Conservation (phyloP, 163 green algal species). For the Volvox carteri region DNA sequence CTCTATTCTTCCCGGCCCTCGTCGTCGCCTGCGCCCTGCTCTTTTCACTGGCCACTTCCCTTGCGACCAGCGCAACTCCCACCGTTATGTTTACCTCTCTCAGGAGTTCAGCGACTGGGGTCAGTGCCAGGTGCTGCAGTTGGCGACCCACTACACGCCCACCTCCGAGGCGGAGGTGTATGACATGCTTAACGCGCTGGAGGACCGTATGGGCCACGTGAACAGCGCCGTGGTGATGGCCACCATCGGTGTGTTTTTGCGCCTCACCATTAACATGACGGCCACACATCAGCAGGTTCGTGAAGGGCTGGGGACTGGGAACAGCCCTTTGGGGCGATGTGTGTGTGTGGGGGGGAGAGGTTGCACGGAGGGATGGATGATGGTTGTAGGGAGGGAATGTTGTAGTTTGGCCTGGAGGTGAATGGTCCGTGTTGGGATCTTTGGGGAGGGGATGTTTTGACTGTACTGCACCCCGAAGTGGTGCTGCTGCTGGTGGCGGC, state of each 20-base stretch:
- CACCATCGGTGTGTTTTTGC: constrained; percentile 92
- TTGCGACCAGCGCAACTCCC: too few species aligned
- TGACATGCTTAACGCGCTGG: constrained; percentile 96
- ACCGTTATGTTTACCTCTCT: too few species aligned
- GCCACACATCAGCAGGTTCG: constrained; percentile 95
- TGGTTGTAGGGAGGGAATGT: too few species aligned
- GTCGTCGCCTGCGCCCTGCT: too few species aligned
- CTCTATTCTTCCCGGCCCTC: too few species aligned
- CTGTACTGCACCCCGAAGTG: too few species aligned
- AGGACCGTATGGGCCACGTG: constrained; percentile 90
- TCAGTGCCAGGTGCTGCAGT: constrained; percentile 94
- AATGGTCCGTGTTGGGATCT: too few species aligned
- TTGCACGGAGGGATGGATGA: neutral
- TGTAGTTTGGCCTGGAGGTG: too few species aligned
- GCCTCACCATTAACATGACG: constrained; percentile 91
- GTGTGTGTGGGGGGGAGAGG: neutral
- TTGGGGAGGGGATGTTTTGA: too few species aligned
- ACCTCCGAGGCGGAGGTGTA: constrained; percentile 86
- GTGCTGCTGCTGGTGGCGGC: too few species aligned
- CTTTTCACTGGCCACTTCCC: too few species aligned
- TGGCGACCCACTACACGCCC: constrained; percentile 86
- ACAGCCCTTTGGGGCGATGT: neutral
- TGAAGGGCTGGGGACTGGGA: too few species aligned
- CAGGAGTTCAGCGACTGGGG: constrained; percentile 93
- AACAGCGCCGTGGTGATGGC: constrained; percentile 95